Evolutionary conservation across 2,329 filamentous ascomycete species (phyloP).

Genomic region (Didymella arachidicola): DNA sequence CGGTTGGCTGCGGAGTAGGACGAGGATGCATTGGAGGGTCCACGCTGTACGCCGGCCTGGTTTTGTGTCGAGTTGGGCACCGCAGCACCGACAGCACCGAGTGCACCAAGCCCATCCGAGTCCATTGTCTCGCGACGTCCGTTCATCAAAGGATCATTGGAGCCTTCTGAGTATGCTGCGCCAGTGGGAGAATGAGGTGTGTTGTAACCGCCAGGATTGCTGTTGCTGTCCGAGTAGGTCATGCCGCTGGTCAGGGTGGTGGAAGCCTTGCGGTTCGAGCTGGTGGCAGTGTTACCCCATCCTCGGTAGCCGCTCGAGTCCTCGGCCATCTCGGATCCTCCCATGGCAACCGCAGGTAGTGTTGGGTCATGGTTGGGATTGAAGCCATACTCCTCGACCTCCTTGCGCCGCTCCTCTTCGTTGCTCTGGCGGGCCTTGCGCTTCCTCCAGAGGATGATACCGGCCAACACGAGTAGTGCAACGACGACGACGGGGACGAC

Average conservation of each 20-base stretch:
- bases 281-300: slow-evolving; percentile 85
- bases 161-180: slow-evolving; percentile 71
- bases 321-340: slow-evolving; percentile 76
- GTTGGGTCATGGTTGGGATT: slow-evolving; percentile 97
- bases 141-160: slow-evolving; percentile 69
- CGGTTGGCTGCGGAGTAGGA: slow-evolving; percentile 85
- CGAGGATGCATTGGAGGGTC: slow-evolving; percentile 93
- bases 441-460: slow-evolving; percentile 86
- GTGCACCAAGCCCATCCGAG: slow-evolving; percentile 81
- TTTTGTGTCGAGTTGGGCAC: slow-evolving; percentile 71
- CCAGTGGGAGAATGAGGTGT: slow-evolving; percentile 69
- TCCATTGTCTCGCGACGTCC: slow-evolving; percentile 63
- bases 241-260: slow-evolving; percentile 84
- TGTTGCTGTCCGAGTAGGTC: slow-evolving; percentile 74
- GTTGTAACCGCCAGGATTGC: slow-evolving; percentile 61
- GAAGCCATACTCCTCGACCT: slow-evolving; percentile 96
- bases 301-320: slow-evolving; percentile 84
- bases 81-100: slow-evolving; percentile 58
- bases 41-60: slow-evolving; percentile 75
- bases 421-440: slow-evolving; percentile 84
- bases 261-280: slow-evolving; percentile 76
- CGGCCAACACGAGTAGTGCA: slow-evolving; percentile 77
- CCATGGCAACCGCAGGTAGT: slow-evolving; percentile 66
- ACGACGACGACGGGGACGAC: slow-evolving; percentile 92
- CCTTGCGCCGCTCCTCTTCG: slow-evolving; percentile 89